Percentiles rank a stretch among this genome's conserved stretches.
These are phyloP conservation scores for Penicillium palitans DNA, from an alignment of 2,329 filamentous ascomycete genomes.

Conservation along the genomic window DNA sequence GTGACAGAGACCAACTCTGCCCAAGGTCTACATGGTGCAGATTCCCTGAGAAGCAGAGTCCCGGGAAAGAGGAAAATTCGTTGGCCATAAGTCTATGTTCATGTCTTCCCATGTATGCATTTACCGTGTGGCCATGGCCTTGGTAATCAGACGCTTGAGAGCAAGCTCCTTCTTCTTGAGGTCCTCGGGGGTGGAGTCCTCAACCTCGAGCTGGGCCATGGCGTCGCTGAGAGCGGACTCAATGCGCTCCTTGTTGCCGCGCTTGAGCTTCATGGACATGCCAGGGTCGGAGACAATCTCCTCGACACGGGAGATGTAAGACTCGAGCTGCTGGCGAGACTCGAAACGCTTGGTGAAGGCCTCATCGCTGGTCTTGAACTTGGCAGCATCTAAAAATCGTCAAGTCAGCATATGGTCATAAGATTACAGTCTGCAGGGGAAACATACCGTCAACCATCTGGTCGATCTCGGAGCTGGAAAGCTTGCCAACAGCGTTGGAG, in stretches of 20 bases:
- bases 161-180: conserved; percentile 99
- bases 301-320: conserved; percentile 97
- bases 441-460: conserved; percentile 83
- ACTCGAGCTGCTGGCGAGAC: conserved; percentile 98
- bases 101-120: conserved; percentile 27
- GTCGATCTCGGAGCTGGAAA: conserved; percentile 91
- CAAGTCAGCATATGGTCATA: conserved; percentile 12
- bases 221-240: conserved; percentile 95
- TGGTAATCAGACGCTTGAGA: conserved; percentile 96
- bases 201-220: conserved; percentile 95
- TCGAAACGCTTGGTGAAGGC: conserved; percentile 99
- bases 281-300: conserved; percentile 97
- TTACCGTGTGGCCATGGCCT: conserved; percentile 94
- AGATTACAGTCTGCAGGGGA: not conserved
- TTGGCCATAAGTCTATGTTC: conserved; percentile 30
- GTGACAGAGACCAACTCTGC: conserved; percentile 25
- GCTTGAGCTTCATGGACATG: conserved; percentile 96
- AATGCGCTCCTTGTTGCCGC: conserved; percentile 99
- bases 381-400: conserved; percentile 70
- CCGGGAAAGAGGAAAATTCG: conserved; percentile 18
- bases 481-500: conserved; percentile 98
- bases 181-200: conserved; percentile 87
- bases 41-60: conserved; percentile 15
- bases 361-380: conserved; percentile 98
- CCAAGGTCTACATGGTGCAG: conserved; percentile 26